Conservation (phyloP, 805 yeast genomes). For the Vanderwaltozyma polyspora region DNA sequence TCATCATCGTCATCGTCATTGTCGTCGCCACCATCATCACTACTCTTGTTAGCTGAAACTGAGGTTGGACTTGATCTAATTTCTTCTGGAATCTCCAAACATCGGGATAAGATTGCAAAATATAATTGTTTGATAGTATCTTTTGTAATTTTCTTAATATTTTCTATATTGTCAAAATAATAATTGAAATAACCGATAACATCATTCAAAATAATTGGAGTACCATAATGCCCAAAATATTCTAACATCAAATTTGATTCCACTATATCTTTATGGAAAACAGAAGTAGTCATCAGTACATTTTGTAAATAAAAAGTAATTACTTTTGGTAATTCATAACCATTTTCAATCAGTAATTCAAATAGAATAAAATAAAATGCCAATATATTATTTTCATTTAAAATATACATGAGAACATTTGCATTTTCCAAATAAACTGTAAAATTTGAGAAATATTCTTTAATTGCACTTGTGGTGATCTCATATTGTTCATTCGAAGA, state of each 20-base stretch:
- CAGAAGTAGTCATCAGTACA: slow-evolving; percentile 12
- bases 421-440: neutral
- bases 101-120: slow-evolving; percentile 46
- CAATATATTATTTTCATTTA: slow-evolving; percentile 14
- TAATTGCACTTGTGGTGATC: slow-evolving; percentile 19
- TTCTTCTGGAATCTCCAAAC: slow-evolving; percentile 52
- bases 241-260: slow-evolving; percentile 9
- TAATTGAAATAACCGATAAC: slow-evolving; percentile 21
- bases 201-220: slow-evolving; percentile 1
- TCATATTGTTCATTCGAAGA: slow-evolving; percentile 16
- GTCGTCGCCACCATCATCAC: too few species aligned
- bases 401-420: slow-evolving; percentile 7
- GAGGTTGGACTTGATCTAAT: too few species aligned
- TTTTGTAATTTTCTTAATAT: slow-evolving; percentile 2
- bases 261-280: slow-evolving; percentile 8
- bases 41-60: too few species aligned
- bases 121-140: slow-evolving; percentile 15
- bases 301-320: slow-evolving; percentile 12
- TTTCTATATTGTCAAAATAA: slow-evolving; percentile 10
- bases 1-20: slow-evolving; percentile 24
- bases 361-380: slow-evolving; percentile 13
- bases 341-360: slow-evolving; percentile 2
- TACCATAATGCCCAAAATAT: slow-evolving; percentile 10
- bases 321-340: slow-evolving; percentile 11
- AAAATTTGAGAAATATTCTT: slow-evolving; percentile 20